phyloP scores from a whole-genome alignment of 2,329 filamentous ascomycete species.

The Grosmannia penicillata region DNA sequence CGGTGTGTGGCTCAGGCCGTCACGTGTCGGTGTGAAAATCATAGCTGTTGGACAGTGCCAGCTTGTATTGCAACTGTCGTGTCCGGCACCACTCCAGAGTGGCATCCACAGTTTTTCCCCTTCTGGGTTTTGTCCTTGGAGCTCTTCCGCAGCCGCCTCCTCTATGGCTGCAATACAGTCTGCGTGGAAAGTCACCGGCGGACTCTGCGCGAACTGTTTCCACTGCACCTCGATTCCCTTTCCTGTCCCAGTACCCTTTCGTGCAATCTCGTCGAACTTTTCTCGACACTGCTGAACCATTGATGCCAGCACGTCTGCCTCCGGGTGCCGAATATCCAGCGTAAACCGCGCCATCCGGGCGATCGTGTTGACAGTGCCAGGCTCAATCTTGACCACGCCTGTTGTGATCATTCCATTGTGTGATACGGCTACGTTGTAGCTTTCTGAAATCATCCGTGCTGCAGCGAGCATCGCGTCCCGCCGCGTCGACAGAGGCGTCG shows the following conservation, averaged over 20 bases:
- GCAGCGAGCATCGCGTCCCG: slow-evolving; percentile 17
- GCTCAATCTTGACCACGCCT: slow-evolving; percentile 12
- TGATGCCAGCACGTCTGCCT: slow-evolving; percentile 32
- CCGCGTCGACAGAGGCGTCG: slow-evolving; percentile 36
- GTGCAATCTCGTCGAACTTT: slow-evolving; percentile 38
- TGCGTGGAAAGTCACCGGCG: slow-evolving; percentile 48
- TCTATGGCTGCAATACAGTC: slow-evolving; percentile 53
- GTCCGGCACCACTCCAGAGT: slow-evolving; percentile 23
- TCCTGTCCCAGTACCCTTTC: slow-evolving; percentile 41
- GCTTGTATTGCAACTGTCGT: slow-evolving; percentile 22
- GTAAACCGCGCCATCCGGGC: slow-evolving; percentile 52
- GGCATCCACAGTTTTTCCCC: slow-evolving; percentile 13
- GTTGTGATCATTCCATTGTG: slow-evolving; percentile 15
- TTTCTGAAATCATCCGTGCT: slow-evolving; percentile 19
- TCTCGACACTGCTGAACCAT: slow-evolving; percentile 13
- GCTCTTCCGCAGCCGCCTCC: slow-evolving; percentile 30
- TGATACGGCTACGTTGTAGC: slow-evolving; percentile 13
- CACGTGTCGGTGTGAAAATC: slow-evolving; percentile 22
- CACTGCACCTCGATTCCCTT: slow-evolving; percentile 32
- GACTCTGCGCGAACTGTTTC: slow-evolving; percentile 44
- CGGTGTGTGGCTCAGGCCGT: slow-evolving; percentile 23
- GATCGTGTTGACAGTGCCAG: slow-evolving; percentile 57
- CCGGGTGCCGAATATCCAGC: slow-evolving; percentile 48
- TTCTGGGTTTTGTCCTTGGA: too few species aligned
- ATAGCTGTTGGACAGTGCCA: slow-evolving; percentile 20